These are phyloP conservation scores for Mycena maculata DNA, from an alignment of 768 basidiomycete species.

Conservation along the genomic window DNA sequence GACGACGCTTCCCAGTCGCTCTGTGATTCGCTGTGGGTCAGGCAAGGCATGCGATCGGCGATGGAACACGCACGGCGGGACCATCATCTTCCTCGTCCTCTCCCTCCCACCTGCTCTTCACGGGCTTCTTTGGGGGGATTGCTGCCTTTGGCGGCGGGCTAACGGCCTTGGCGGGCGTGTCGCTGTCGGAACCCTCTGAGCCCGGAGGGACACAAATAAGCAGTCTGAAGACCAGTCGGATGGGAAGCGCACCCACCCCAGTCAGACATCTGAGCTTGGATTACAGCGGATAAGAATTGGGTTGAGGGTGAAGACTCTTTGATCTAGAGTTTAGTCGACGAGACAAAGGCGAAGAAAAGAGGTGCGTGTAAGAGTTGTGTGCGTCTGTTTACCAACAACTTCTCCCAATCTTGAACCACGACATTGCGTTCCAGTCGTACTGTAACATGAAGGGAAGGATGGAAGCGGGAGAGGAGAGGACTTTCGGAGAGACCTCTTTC, in stretches of 20 bases:
- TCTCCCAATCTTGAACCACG: no score
- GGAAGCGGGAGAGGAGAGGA: no score
- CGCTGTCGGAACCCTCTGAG: constrained; percentile 48
- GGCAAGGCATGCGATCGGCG: background rate
- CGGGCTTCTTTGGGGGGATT: constrained; percentile 38
- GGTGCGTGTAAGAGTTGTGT: background rate
- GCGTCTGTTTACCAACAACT: background rate
- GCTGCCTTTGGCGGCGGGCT: constrained; percentile 33
- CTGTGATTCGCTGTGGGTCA: constrained; percentile 52
- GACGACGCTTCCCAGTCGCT: constrained; percentile 96
- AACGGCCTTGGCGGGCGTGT: constrained; percentile 44
- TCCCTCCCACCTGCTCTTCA: constrained; percentile 78
- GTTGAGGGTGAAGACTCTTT: background rate
- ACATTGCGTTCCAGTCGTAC: no score
- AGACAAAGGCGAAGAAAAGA: background rate
- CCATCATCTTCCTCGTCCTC: constrained; percentile 90
- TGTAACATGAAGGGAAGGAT: no score
- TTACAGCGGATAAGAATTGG: background rate
- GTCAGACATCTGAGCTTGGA: constrained; percentile 49
- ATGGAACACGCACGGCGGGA: constrained; percentile 71
- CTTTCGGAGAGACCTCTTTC: no score
- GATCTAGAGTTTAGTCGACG: background rate
- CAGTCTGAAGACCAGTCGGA: constrained; percentile 28
- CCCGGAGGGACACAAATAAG: constrained; percentile 1
- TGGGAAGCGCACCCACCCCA: constrained; percentile 46